phyloP scores from a whole-genome alignment of 148 eudicot species.

The Persicaria tinctoria region DNA sequence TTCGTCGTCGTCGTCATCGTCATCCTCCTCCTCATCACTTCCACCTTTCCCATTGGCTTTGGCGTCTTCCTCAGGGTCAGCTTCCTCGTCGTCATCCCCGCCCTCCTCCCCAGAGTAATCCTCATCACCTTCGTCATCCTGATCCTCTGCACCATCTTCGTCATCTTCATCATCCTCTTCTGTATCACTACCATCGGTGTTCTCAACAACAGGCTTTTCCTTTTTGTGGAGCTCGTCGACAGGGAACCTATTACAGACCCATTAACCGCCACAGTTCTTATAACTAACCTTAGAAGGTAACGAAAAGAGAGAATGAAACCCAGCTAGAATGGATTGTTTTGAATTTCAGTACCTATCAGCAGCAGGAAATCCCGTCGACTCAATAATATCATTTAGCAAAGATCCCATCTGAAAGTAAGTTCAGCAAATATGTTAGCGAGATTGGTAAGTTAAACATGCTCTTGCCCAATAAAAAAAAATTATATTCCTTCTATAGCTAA shows the following conservation, averaged over 20 bases:
- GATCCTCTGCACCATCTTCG: slow-evolving; percentile 9
- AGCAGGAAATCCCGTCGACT: background rate
- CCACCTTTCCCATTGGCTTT: slow-evolving; percentile 24
- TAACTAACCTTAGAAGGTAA: background rate
- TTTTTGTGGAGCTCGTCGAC: slow-evolving; percentile 9
- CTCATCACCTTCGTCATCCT: slow-evolving; percentile 14
- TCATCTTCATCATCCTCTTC: slow-evolving; percentile 12
- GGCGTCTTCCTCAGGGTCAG: slow-evolving; percentile 4
- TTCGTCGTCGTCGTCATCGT: slow-evolving; percentile 25
- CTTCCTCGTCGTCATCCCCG: slow-evolving; percentile 10
- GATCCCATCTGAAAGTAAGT: slow-evolving; percentile 9
- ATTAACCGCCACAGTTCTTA: background rate
- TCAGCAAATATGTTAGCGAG: background rate
- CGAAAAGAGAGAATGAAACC: background rate
- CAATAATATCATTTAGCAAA: slow-evolving; percentile 10
- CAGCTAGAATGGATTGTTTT: background rate
- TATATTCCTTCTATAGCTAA: background rate
- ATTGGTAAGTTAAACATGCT: background rate
- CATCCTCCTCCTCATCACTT: slow-evolving; percentile 29
- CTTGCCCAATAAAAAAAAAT: background rate
- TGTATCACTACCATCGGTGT: slow-evolving; percentile 11
- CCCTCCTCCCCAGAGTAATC: slow-evolving; percentile 15
- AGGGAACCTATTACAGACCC: slow-evolving; percentile 10
- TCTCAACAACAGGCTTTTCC: slow-evolving; percentile 11
- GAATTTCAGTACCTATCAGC: slow-evolving; percentile 5